Evolutionary conservation across 495 filamentous ascomycete genomes (phyloP), one percentile per base, ranked within the genome.

Genomic region (Penicillium turbatum): DNA sequence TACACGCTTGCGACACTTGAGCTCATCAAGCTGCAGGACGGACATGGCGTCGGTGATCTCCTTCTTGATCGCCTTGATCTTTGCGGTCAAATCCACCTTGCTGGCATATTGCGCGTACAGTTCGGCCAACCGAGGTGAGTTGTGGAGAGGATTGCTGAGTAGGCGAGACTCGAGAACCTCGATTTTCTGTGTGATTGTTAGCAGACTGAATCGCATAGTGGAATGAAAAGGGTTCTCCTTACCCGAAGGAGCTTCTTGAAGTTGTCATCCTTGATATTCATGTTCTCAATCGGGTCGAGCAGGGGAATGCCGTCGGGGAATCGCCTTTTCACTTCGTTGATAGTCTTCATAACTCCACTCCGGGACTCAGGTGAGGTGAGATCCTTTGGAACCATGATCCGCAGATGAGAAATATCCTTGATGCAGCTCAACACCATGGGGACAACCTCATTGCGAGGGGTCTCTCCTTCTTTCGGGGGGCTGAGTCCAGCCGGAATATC

Each of bases 1-100:
- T n/a, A 98, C 93, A 57, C 93, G 86, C 73, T 96, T 97, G 51
- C 93, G 85, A 60, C 85, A 89, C 73, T 97, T 97, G 39, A 98
- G 80, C 71, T 98, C 95, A 63, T 97, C 95, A 12, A 97, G 77
- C 67, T 97, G 91, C 65, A 92, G 84, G 46, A 96, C 84, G 38
- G 86, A 86, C 63, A 90, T 83, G 15, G 90, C 90, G 35, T 87
- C 84, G 0, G 76, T 75, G 58, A 97, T 96, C 59, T 87, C 81
- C 74, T 90, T 93, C 77, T 95, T 95, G 47, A 84, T 82, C 2
- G 77, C 80, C 71, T 91, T 97, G 72, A 96, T 93, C 69, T 89
- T 82, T 6, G 84, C 79, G 17, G 70, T 75, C 9, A 91, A 59
- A n/a, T 82, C 80, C 15, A 93, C 79, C 74, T 98, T 98, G 55